Percentiles rank a stretch among this genome's conserved stretches.
These are phyloP conservation scores for Aspergillus unguis DNA, from an alignment of 2,329 filamentous ascomycete genomes.

Conservation along the genomic window DNA sequence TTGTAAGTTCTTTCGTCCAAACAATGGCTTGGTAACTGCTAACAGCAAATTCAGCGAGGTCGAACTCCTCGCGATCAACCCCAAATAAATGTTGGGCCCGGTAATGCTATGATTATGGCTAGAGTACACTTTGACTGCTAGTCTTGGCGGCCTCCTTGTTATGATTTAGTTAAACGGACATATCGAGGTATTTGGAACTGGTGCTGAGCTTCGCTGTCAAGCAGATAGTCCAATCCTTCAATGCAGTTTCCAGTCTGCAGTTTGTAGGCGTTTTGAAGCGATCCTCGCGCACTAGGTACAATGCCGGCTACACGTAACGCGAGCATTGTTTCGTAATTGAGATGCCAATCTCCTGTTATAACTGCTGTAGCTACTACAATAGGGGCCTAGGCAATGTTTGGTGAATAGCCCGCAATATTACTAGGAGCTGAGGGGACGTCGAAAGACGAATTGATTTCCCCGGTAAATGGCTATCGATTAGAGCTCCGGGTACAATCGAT, in stretches of 20 bases:
- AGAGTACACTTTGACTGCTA: background rate
- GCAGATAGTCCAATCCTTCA: background rate
- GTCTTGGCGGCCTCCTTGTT: background rate
- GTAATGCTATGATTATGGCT: background rate
- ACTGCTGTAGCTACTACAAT: too few relatives aligned
- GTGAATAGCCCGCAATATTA: too few relatives aligned
- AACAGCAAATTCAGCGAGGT: slow-evolving; percentile 5
- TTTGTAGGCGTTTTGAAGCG: background rate
- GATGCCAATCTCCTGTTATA: too few relatives aligned
- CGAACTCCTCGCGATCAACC: slow-evolving; percentile 10
- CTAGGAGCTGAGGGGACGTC: too few relatives aligned
- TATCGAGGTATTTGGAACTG: background rate
- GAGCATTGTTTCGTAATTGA: too few relatives aligned
- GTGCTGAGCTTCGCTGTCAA: background rate
- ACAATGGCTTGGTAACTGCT: background rate
- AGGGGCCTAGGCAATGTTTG: too few relatives aligned
- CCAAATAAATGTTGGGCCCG: background rate
- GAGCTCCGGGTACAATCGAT: too few relatives aligned
- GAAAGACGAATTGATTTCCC: too few relatives aligned
- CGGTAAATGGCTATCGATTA: too few relatives aligned
- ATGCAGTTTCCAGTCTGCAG: background rate
- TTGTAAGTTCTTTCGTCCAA: slow-evolving; percentile 62
- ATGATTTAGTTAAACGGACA: background rate
- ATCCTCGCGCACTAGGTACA: background rate
- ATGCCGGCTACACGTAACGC: too few relatives aligned